A percentile compares a stretch with the other conserved stretches of the same genome.
Evolutionary conservation across 139 green algal genomes (phyloP).

Genomic region (Chlamydomonas incerta): DNA sequence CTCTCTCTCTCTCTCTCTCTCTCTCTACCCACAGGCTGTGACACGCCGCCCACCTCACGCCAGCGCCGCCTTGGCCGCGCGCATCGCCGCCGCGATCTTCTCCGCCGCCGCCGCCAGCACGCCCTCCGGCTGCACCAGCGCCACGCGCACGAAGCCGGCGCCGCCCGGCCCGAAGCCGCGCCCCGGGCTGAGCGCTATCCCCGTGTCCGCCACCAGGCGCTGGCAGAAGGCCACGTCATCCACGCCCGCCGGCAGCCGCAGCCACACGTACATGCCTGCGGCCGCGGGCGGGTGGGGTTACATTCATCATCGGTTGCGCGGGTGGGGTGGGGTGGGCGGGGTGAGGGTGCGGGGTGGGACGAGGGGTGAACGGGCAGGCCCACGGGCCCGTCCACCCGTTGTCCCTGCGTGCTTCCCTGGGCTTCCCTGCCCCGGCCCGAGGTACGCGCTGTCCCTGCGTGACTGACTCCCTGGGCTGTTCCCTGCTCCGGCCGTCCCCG

Average conservation of each 20-base stretch:
- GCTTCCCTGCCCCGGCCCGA: too few relatives aligned
- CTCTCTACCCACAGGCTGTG: too few relatives aligned
- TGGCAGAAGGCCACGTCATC: conserved; percentile 58
- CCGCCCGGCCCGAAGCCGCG: conserved; percentile 62
- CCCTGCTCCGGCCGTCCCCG: too few relatives aligned
- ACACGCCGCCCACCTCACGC: too few relatives aligned
- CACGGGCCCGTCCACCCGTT: neutral
- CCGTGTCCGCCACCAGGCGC: conserved; percentile 45
- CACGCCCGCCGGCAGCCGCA: conserved; percentile 35
- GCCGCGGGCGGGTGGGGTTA: too few relatives aligned
- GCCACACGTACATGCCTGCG: conserved; percentile 68
- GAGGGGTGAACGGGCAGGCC: too few relatives aligned
- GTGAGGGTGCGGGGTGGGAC: too few relatives aligned
- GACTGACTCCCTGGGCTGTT: too few relatives aligned
- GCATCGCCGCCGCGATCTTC: conserved; percentile 26
- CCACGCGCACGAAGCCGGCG: conserved; percentile 54
- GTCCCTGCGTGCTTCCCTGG: neutral
- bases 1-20: too few relatives aligned
- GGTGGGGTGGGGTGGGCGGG: too few relatives aligned
- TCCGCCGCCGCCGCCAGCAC: conserved; percentile 40
- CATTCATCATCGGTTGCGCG: too few relatives aligned
- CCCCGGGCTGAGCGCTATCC: conserved; percentile 59
- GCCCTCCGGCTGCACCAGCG: conserved; percentile 54
- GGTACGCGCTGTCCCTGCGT: too few relatives aligned
- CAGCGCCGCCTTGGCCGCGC: neutral